Conservation (phyloP, 169 alveolate genomes). For the Ichthyophthirius multifiliis region DNA sequence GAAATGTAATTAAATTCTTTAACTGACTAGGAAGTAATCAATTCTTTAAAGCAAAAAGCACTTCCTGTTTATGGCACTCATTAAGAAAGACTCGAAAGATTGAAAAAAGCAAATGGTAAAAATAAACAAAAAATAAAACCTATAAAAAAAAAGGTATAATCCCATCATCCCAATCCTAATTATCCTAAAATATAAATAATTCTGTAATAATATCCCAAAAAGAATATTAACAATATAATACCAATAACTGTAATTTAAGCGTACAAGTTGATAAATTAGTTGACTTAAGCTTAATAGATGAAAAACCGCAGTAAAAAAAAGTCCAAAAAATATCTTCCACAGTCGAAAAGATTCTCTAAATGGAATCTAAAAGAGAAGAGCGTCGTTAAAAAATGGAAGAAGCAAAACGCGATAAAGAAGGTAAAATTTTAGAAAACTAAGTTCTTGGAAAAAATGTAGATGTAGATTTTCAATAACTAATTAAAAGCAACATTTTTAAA, state of each 20-base stretch:
- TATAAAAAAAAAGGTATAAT: too few relatives aligned
- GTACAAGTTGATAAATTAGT: neutral
- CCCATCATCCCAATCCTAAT: too few relatives aligned
- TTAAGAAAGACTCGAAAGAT: slow-evolving; percentile 55
- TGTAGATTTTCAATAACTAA: slow-evolving; percentile 60
- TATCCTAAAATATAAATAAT: too few relatives aligned
- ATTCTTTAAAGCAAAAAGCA: slow-evolving; percentile 52
- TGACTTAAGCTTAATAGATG: neutral
- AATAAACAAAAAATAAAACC: too few relatives aligned
- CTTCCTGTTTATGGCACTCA: slow-evolving; percentile 68
- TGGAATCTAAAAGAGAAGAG: slow-evolving; percentile 70
- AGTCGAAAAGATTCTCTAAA: slow-evolving; percentile 68
- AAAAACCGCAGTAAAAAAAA: neutral
- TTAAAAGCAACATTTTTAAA: slow-evolving; percentile 36
- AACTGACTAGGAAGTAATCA: slow-evolving; percentile 45
- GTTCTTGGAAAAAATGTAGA: slow-evolving; percentile 66
- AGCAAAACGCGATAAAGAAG: slow-evolving; percentile 54
- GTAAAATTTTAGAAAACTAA: slow-evolving; percentile 50
- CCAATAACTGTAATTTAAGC: too few relatives aligned
- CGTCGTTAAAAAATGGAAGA: slow-evolving; percentile 72
- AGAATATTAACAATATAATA: slow-evolving; percentile 1
- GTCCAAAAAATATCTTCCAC: slow-evolving; percentile 28
- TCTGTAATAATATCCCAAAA: too few relatives aligned
- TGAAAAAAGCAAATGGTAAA: slow-evolving; percentile 57
- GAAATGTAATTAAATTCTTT: slow-evolving; percentile 1